Evolutionary conservation across 2,329 filamentous ascomycete genomes (phyloP).

Genomic region (Aspergillus hiratsukae): DNA sequence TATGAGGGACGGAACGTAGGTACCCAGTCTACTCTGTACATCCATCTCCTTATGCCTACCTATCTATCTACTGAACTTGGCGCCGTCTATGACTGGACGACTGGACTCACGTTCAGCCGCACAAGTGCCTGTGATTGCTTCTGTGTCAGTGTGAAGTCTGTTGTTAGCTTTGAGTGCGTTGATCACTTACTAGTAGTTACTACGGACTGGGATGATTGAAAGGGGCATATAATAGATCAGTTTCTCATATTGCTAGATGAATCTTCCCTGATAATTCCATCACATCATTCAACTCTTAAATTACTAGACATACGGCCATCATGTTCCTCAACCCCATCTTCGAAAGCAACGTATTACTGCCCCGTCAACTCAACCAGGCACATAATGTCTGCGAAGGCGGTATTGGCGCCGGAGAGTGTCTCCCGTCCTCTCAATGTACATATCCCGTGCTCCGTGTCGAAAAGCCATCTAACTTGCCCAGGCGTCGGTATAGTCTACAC

Average conservation of each 20-base stretch:
- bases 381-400: background rate
- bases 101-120: background rate
- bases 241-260: too few relatives aligned
- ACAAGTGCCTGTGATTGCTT: background rate
- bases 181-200: too few relatives aligned
- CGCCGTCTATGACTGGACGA: background rate
- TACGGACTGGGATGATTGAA: too few relatives aligned
- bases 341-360: background rate
- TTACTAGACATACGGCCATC: too few relatives aligned
- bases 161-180: background rate
- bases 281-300: too few relatives aligned
- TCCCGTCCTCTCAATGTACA: constrained; percentile 3
- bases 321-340: background rate
- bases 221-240: too few relatives aligned
- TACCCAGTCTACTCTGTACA: background rate
- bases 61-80: background rate
- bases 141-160: background rate
- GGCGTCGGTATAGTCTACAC: constrained; percentile 7
- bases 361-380: background rate
- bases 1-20: too few relatives aligned
- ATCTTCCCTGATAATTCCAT: too few relatives aligned
- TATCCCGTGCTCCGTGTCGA: background rate
- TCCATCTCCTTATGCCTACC: background rate
- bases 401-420: constrained; percentile 2
- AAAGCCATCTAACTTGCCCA: background rate